Evolutionary conservation across 169 alveolate species (phyloP), one percentile per base, ranked within the genome.

Genomic region (Eimeria sp.): DNA sequence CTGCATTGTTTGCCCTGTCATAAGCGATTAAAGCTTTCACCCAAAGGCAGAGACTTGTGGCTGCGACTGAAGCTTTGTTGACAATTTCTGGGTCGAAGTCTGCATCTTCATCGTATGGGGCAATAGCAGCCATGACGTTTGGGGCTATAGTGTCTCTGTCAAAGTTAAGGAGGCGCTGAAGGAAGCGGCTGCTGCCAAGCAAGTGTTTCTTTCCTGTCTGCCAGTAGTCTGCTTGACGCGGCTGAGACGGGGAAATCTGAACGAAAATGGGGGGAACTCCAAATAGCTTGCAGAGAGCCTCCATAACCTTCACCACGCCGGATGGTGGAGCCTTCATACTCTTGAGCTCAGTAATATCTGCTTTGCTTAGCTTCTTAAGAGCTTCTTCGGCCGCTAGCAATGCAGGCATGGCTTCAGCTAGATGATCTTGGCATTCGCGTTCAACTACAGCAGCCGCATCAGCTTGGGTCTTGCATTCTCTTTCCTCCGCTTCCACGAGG

Each of bases 81-180:
- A 99, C 98, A 85, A 97, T 97, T 94, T 98, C 98, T 13, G 99
- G 98, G 76, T 97, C 97, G 97, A 98, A 97, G 97, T 96, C 97
- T 78, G 97, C 97, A 95, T 97, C 98, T 66, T 97, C 98, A 76
- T 98, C 98, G 96, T 98, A 98, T n/a, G 99, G 99, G 95, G 98
- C 98, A 66, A 99, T 96, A 71, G 99, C 98, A 95, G 98, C 99
- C 97, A 99, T 98, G 66, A 99, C 98, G 87, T 98, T 99, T 95
- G 99, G 99, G 90, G 99, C 98, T 90, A 99, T 99, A 96, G 98
- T 97, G 96, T 99, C 99, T 97, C 98, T 99, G 93, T 99, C 99
- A 87, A 97, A 97, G 83, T 98, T 95, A 25, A 99, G 98, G 97
- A 98, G 99, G 83, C 98, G 98, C 66, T 98, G 97, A 90, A 99